Percentiles rank a stretch among this genome's conserved stretches.
Evolutionary conservation across 169 alveolate genomes (phyloP).

Genomic region (Plasmodium knowlesi): DNA sequence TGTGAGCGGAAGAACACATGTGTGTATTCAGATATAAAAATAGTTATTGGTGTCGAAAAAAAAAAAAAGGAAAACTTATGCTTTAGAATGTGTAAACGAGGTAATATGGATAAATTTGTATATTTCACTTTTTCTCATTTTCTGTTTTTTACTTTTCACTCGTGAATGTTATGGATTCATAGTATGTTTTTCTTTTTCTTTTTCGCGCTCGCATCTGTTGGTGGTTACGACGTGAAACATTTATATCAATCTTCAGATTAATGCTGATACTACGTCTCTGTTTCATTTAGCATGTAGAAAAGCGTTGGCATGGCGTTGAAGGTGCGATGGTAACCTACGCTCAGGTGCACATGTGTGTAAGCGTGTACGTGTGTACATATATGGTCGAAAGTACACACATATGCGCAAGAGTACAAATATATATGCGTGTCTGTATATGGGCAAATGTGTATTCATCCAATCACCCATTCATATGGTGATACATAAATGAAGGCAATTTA

Average conservation of each 20-base stretch:
- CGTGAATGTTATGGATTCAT: neutral
- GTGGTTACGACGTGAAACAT: neutral
- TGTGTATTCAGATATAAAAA: neutral
- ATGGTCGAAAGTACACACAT: neutral
- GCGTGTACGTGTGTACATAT: neutral
- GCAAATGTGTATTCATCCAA: neutral
- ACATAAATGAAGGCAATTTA: neutral
- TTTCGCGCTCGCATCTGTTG: constrained; percentile 10
- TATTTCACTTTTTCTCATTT: neutral
- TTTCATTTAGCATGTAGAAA: neutral
- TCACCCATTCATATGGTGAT: neutral
- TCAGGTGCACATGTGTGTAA: neutral
- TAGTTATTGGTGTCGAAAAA: neutral
- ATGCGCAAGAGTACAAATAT: neutral
- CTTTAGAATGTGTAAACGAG: neutral
- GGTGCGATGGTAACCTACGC: neutral
- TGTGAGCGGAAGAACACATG: neutral
- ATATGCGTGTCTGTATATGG: neutral
- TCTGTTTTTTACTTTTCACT: neutral
- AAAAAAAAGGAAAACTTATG: neutral
- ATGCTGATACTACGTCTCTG: neutral
- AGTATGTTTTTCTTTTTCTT: neutral
- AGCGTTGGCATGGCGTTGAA: neutral
- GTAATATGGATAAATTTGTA: neutral
- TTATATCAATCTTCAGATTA: constrained; percentile 2